Evolutionary conservation across 257 asterid genomes (phyloP), one percentile per base, ranked within the genome.

Genomic region (Ilex aquifolium): DNA sequence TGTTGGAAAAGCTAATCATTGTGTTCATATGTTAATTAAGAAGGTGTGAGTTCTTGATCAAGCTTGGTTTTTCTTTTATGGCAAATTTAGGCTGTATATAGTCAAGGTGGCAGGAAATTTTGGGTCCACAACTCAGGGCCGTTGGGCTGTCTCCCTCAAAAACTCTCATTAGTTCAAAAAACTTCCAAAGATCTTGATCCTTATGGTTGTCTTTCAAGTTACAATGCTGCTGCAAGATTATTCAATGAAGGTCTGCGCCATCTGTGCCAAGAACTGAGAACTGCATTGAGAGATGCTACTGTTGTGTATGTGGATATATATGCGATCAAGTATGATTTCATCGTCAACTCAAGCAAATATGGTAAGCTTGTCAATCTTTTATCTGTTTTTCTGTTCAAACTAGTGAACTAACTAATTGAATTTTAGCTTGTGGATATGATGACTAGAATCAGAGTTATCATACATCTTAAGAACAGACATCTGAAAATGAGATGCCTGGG

Each of bases 51-150:
- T 32, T 61, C 27, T 21, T 53, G 54, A 57, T 17, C 29, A 31
- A 56, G 60, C 27, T 44, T 61, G 54, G 69, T 49, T 69, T 39
- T 32, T 70, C 2, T 39, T 66, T 10, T 61, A 46, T 65, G 57
- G 12, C 11, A 53, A 53, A 58, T 71, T 76, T 72, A 88, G 95
- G 85, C 61, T 42, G 66, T 92, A 52, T 82, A 92, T 70, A 74
- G 59, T 69, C 70, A 70, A 74, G 95, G 92, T 63, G 97, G 97
- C 64, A 72, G 90, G 74, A 87, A 75, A 44, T 87, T 92, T 64
- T 92, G 98, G 98, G 77, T 89, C 46, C 98, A 92, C 70, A 89
- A 87, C 64, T 86, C 95, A 3, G 98, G 97, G 31, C 98, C 98
- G 29, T 72, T 92, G 59, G 97, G 98, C 54, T 92, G 98, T 56